A percentile compares a stretch with the other conserved stretches of the same genome.
phyloP scores from a whole-genome alignment of 768 basidiomycete genomes.

The Suillus discolor region DNA sequence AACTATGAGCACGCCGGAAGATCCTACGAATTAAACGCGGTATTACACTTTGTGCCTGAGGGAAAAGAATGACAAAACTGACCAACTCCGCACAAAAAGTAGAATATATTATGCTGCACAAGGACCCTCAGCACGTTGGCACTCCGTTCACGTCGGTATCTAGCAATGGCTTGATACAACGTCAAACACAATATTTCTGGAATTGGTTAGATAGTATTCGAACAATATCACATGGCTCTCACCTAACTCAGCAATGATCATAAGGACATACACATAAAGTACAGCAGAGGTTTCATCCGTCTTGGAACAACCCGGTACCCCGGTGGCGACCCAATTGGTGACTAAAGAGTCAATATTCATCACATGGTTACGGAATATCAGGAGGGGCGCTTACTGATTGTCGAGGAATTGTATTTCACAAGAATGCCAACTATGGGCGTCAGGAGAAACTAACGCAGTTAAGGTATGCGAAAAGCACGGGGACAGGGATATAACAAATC shows the following conservation, averaged over 20 bases:
- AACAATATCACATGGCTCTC: neutral
- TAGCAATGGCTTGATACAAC: neutral
- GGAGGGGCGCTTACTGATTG: neutral
- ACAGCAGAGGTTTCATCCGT: neutral
- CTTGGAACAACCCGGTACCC: neutral
- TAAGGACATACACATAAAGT: conserved; percentile 1
- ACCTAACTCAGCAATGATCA: neutral
- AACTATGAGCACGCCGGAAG: neutral
- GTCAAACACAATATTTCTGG: conserved; percentile 6
- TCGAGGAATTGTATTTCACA: neutral
- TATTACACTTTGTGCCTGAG: neutral
- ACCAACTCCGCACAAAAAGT: neutral
- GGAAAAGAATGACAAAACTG: neutral
- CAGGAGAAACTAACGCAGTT: neutral
- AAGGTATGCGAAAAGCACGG: neutral
- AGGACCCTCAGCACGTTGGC: neutral
- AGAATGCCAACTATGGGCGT: neutral
- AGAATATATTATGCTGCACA: conserved; percentile 2
- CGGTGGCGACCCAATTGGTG: neutral
- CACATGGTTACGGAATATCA: neutral
- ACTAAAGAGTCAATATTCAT: neutral
- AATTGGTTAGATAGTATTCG: neutral
- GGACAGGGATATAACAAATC: neutral
- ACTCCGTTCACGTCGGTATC: neutral
- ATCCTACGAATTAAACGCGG: neutral